Base-by-base conservation (phyloP, 164 flowering plant genomes). In the Tinospora cordifolia region DNA sequence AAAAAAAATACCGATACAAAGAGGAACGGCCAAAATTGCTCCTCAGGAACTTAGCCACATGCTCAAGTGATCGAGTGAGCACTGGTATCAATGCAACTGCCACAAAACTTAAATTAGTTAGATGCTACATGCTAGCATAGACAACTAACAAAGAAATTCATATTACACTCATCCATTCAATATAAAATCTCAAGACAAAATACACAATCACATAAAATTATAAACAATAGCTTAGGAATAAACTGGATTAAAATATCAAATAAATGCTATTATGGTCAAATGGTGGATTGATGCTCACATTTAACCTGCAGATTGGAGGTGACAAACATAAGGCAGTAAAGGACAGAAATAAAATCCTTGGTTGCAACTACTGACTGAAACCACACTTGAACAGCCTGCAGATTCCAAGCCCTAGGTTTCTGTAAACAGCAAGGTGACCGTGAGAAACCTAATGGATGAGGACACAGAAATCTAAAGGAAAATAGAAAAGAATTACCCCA, bases 1-100 rank as follows among this genome's bases (percentile, higher is more conserved):
- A 3, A 24, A 67, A 3, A 24, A 6, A 62, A 49, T 77, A 90
- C 99, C 97, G 86, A 86, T 92, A 94, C 79, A 90, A 81, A 74
- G 88, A 79, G 14, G 99, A 87, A 25, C 84, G 85, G 68, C 78
- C 79, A 75, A 92, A 95, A 79, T 92, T 95, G 44, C 89, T 89
- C 77, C 98, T 84, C 26, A 92, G 82, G 76, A 91, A 92, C 84
- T 88, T 92, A 13, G 95, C 94, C 75, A 88, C 90, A 73, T 79
- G 86, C 72, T 91, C 97, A 69, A 91, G 79, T 0, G 94, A 71
- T 71, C 90, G 94, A 69, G 97, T 91, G 44, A 91, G 69, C 63
- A 95, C 79, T 27, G 99, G 97, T 79, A 95, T 84, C 72, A 95
- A 83, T 71, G 99, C 94, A 86, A 95, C 99, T 95, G 95, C 81